Evolutionary conservation across 2,329 filamentous ascomycete species (phyloP).

Genomic region (Monilinia polystroma): DNA sequence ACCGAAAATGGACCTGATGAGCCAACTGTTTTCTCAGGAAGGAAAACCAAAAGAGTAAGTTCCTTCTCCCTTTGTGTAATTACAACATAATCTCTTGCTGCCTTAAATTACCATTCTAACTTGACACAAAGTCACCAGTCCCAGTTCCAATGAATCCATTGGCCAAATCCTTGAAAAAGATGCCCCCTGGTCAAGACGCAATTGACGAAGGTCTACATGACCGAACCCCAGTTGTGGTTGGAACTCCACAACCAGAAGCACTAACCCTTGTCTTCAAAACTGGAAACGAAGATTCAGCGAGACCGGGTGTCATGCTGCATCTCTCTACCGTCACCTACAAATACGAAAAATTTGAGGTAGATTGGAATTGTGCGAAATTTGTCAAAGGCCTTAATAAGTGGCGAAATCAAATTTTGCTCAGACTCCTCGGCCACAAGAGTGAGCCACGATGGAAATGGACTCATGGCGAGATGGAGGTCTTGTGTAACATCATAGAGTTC

Average conservation of each 20-base stretch:
- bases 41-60: neutral
- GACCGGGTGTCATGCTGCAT: neutral
- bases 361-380: neutral
- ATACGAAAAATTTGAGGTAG: neutral
- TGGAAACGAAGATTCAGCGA: neutral
- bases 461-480: neutral
- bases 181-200: neutral
- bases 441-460: slow-evolving; percentile 4
- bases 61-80: neutral
- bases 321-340: neutral
- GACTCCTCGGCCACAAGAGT: neutral
- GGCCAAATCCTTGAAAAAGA: neutral
- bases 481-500: neutral
- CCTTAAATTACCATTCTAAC: neutral
- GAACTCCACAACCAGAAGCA: neutral
- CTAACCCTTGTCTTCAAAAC: neutral
- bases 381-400: slow-evolving; percentile 12
- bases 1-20: no score
- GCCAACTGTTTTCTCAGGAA: neutral
- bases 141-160: no score
- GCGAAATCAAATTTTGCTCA: neutral
- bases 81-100: no score
- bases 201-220: neutral
- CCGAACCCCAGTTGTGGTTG: neutral
- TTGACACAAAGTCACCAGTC: neutral